A percentile compares a stretch with the other conserved stretches of the same genome.
Conservation (phyloP, 1,139 yeast genomes). For the Protomyces arabidopsidicola region DNA sequence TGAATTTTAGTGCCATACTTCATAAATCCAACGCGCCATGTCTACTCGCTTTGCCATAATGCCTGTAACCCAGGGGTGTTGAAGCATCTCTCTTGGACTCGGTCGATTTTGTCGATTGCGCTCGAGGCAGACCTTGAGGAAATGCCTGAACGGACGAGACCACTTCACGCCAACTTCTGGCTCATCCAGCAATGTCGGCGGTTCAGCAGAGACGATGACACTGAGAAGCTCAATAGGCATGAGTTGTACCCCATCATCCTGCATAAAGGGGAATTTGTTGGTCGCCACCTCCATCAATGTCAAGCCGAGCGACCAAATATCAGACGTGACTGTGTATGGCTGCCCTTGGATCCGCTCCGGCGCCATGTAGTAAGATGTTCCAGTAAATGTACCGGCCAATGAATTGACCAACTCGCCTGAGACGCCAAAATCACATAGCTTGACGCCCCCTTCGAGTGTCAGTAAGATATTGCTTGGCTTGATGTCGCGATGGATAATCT, state of each 20-base stretch:
- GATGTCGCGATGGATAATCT: slow-evolving; percentile 93
- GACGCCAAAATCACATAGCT: slow-evolving; percentile 94
- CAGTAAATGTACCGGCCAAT: slow-evolving; percentile 90
- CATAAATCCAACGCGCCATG: slow-evolving; percentile 79
- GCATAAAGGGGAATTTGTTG: slow-evolving; percentile 57
- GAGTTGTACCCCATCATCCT: slow-evolving; percentile 40
- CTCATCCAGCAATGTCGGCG: slow-evolving; percentile 73
- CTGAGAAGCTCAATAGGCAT: slow-evolving; percentile 84
- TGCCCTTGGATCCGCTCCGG: slow-evolving; percentile 97
- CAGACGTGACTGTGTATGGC: slow-evolving; percentile 85
- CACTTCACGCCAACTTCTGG: slow-evolving; percentile 71
- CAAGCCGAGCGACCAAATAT: slow-evolving; percentile 92
- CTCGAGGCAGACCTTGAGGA: slow-evolving; percentile 71
- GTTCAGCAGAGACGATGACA: slow-evolving; percentile 68
- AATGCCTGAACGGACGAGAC: slow-evolving; percentile 78
- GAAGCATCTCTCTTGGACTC: slow-evolving; percentile 84
- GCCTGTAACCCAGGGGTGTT: slow-evolving; percentile 86
- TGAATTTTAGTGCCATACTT: slow-evolving; percentile 58
- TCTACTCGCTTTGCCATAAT: slow-evolving; percentile 53
- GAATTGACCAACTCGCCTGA: slow-evolving; percentile 94
- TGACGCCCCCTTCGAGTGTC: slow-evolving; percentile 72
- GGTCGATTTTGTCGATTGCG: slow-evolving; percentile 79
- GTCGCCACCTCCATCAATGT: slow-evolving; percentile 83
- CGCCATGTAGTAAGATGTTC: slow-evolving; percentile 97
- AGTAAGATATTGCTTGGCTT: slow-evolving; percentile 93